Conservation (phyloP, 129 eudicot species). For the Chrysanthemum lavandulifolium region DNA sequence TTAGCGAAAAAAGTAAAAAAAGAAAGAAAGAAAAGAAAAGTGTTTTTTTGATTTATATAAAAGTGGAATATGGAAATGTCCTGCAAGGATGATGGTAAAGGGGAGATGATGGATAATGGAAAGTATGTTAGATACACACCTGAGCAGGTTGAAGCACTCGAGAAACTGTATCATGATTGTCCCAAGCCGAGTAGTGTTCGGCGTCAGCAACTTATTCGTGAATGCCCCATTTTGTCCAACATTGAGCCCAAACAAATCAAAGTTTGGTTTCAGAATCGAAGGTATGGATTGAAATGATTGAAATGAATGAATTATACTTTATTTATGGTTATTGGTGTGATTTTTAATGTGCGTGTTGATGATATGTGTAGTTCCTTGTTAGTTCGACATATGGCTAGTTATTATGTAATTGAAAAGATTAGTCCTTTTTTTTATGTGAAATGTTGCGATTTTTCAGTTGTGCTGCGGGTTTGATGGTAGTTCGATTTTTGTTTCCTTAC, state of each 20-base stretch:
- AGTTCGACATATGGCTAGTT: neutral
- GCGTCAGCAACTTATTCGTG: constrained; percentile 39
- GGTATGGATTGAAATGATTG: constrained; percentile 19
- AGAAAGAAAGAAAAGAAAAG: neutral
- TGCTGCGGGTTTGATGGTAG: too few relatives aligned
- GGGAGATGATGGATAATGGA: constrained; percentile 40
- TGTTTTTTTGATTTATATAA: constrained; percentile 1
- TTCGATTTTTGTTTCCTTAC: neutral
- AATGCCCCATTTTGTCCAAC: constrained; percentile 38
- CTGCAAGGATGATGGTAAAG: constrained; percentile 42
- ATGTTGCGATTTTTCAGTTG: too few relatives aligned
- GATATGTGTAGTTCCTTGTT: constrained; percentile 2
- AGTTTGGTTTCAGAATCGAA: constrained; percentile 49
- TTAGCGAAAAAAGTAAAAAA: neutral
- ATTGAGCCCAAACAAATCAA: constrained; percentile 44
- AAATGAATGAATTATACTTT: neutral
- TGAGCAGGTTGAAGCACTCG: constrained; percentile 50
- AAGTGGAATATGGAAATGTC: constrained; percentile 26
- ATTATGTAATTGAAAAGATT: too few relatives aligned
- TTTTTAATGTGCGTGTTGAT: neutral
- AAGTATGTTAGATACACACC: constrained; percentile 35
- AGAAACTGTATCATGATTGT: constrained; percentile 38
- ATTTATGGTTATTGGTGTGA: neutral
- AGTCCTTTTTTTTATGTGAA: too few relatives aligned
- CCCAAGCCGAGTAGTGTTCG: constrained; percentile 35